These are phyloP conservation scores for Iris pallida DNA, from an alignment of 116 monocot species.

Conservation along the genomic window DNA sequence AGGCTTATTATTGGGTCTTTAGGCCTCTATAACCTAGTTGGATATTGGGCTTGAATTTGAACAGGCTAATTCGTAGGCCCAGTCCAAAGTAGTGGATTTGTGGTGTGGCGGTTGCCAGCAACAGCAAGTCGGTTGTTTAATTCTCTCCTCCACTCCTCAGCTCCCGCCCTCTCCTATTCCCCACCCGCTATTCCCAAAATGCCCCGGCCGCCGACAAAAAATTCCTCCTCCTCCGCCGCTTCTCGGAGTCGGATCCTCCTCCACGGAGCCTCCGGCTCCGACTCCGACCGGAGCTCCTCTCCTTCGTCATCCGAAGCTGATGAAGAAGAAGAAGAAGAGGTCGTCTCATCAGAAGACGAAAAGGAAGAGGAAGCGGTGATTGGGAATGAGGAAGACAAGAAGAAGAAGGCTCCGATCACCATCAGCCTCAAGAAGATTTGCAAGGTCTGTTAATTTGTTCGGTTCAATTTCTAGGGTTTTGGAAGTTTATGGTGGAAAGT, in stretches of 20 bases:
- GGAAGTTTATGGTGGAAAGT: background rate
- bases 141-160: background rate
- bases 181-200: background rate
- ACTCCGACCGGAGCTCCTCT: slow-evolving; percentile 1
- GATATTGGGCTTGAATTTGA: too few species aligned
- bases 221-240: slow-evolving; percentile 1
- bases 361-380: background rate
- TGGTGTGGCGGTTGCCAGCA: too few species aligned
- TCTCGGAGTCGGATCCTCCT: slow-evolving; percentile 3
- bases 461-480: background rate
- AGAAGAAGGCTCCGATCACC: slow-evolving; percentile 7
- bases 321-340: slow-evolving; percentile 6
- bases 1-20: too few species aligned
- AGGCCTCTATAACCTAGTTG: too few species aligned
- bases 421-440: slow-evolving; percentile 15
- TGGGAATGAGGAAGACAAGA: background rate
- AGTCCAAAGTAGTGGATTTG: too few species aligned
- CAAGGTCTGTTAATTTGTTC: slow-evolving; percentile 7
- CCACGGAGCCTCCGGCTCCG: slow-evolving; percentile 8
- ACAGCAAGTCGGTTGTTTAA: too few species aligned
- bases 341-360: background rate
- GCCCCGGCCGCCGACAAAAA: background rate
- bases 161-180: background rate
- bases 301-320: background rate
- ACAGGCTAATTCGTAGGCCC: too few species aligned